phyloP scores from a whole-genome alignment of 1,284 basidiomycete species.

The Cryptococcus wingfieldii region DNA sequence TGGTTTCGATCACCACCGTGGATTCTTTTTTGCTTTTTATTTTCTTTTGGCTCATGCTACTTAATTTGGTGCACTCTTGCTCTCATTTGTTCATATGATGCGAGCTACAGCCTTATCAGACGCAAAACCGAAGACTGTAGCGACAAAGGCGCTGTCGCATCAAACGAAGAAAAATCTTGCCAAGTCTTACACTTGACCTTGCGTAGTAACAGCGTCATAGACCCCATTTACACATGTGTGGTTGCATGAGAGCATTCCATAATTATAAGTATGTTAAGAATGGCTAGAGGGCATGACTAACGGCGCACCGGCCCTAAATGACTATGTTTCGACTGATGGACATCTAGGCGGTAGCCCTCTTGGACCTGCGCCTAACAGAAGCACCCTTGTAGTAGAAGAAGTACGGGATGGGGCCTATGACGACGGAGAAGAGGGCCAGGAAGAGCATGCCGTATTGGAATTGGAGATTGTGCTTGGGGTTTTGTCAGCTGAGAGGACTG shows the following conservation, averaged over 20 bases:
- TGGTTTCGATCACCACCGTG: slow-evolving; percentile 4
- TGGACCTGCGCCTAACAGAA: slow-evolving; percentile 5
- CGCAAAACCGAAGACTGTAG: too few relatives aligned
- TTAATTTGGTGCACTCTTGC: too few relatives aligned
- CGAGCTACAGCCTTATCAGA: too few relatives aligned
- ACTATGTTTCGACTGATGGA: background rate
- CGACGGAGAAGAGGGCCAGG: slow-evolving; percentile 32
- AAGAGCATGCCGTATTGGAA: slow-evolving; percentile 38
- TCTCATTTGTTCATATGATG: too few relatives aligned
- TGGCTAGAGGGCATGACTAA: background rate
- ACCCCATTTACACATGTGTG: too few relatives aligned
- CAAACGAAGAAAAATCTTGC: too few relatives aligned
- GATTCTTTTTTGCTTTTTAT: background rate
- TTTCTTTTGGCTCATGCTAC: too few relatives aligned
- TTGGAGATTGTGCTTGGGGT: slow-evolving; percentile 23
- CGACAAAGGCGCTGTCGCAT: too few relatives aligned
- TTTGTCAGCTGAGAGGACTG: background rate
- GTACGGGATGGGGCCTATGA: slow-evolving; percentile 36
- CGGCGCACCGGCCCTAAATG: too few relatives aligned
- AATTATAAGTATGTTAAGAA: background rate
- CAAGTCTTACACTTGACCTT: too few relatives aligned
- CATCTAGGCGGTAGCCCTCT: slow-evolving; percentile 4
- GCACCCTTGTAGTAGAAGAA: slow-evolving; percentile 43
- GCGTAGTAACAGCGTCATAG: too few relatives aligned
- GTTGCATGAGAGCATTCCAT: too few relatives aligned